A percentile compares a stretch with the other conserved stretches of the same genome.
Evolutionary conservation across 2,329 filamentous ascomycete species (phyloP).

Genomic region (Sarocladium strictum): DNA sequence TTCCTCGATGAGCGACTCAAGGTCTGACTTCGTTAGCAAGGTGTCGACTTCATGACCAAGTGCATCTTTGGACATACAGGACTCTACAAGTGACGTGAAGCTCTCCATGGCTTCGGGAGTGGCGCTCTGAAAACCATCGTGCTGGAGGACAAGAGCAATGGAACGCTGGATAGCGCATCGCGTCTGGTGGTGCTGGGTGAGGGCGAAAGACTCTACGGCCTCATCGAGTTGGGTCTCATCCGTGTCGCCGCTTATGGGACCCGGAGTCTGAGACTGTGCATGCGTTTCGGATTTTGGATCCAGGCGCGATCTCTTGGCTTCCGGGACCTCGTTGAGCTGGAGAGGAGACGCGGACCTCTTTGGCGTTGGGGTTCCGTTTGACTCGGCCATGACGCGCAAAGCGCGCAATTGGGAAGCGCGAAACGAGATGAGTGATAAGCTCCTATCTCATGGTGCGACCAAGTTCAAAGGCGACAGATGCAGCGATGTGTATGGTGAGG

Average conservation of each 20-base stretch:
- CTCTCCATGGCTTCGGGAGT: constrained; percentile 52
- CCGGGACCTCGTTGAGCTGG: not conserved
- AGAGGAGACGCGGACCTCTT: constrained; percentile 6
- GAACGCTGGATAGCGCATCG: constrained; percentile 43
- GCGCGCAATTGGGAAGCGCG: not conserved
- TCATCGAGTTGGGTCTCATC: constrained; percentile 14
- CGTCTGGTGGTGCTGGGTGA: constrained; percentile 27
- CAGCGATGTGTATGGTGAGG: no score
- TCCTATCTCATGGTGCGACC: not conserved
- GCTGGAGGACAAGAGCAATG: constrained; percentile 47
- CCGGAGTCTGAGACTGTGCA: not conserved
- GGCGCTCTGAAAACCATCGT: constrained; percentile 53
- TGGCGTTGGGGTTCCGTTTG: not conserved
- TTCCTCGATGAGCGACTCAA: constrained; percentile 42
- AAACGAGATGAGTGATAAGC: no score
- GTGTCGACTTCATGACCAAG: not conserved
- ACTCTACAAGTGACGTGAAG: constrained; percentile 49
- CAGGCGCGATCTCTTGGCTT: not conserved
- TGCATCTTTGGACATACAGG: constrained; percentile 37
- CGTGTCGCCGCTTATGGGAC: not conserved
- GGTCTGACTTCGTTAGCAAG: constrained; percentile 33
- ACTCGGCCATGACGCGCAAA: not conserved
- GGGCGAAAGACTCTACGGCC: constrained; percentile 17
- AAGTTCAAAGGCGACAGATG: not conserved
- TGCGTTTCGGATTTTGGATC: not conserved